Evolutionary conservation across 2,329 filamentous ascomycete species (phyloP).

Genomic region (Xylaria sp.): DNA sequence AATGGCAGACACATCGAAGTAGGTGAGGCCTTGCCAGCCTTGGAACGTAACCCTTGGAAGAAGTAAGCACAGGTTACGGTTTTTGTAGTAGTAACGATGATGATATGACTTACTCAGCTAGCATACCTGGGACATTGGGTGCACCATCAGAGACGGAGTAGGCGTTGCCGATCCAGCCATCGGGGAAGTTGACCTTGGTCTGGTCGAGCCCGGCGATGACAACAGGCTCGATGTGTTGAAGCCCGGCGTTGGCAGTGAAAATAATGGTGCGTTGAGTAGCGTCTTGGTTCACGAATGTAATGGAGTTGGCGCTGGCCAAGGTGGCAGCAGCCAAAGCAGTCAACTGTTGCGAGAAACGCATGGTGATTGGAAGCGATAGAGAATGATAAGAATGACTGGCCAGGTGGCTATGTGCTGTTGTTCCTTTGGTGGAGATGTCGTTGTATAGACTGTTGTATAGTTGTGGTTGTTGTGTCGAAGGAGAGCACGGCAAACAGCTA

Average conservation of each 20-base stretch:
- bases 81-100: neutral
- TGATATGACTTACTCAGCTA: slow-evolving; percentile 54
- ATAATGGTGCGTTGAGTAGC: slow-evolving; percentile 58
- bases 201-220: slow-evolving; percentile 53
- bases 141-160: slow-evolving; percentile 60
- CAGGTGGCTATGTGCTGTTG: slow-evolving; percentile 26
- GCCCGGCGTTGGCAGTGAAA: slow-evolving; percentile 60
- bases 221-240: slow-evolving; percentile 52
- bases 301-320: slow-evolving; percentile 54
- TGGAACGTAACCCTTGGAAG: slow-evolving; percentile 53
- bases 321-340: slow-evolving; percentile 27
- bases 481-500: slow-evolving; percentile 36
- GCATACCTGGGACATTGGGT: slow-evolving; percentile 59
- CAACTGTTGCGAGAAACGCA: slow-evolving; percentile 58
- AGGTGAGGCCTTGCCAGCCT: slow-evolving; percentile 60
- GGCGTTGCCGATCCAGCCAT: slow-evolving; percentile 61
- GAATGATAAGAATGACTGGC: slow-evolving; percentile 36
- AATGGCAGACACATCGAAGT: slow-evolving; percentile 69
- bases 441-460: slow-evolving; percentile 20
- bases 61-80: slow-evolving; percentile 1
- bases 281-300: slow-evolving; percentile 71
- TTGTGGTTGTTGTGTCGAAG: slow-evolving; percentile 23
- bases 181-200: slow-evolving; percentile 56
- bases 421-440: slow-evolving; percentile 25
- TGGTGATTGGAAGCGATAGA: slow-evolving; percentile 57